Evolutionary conservation across 139 green algal species (phyloP), one percentile per base, ranked within the genome.

Genomic region (Coelastrella sp.): DNA sequence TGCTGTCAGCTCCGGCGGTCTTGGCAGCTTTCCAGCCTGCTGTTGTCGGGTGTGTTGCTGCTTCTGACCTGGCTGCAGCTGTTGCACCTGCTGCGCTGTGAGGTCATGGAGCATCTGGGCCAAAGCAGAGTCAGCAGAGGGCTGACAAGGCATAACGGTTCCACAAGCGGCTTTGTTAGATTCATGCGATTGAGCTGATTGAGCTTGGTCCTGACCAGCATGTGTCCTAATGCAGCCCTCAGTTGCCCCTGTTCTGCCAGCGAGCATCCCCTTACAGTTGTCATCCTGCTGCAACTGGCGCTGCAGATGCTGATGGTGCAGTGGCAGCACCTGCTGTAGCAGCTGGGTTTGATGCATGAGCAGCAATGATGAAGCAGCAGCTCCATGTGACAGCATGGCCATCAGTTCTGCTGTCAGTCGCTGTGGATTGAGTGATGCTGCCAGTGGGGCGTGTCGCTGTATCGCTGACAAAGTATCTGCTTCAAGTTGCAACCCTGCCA

Each of bases 281-380:
- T 4, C n/a, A 41, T 62, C 6, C 34, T 84, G 60, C 60, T 76
- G 78, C 78, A 66, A 40, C 40, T 53, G 60, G 7, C 25, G 60
- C 40, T 76, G 60, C 35, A 45, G 35, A 35, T 83, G 45, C 57
- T 25, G 27, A 7, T 35, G 9, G 25, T 84, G 78, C 60, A 76
- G 15, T 27, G 78, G 78, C 78, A 84, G 40, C 40, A 84, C 21
- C 19, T 76, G 78, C 40, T 37, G 27, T 27, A 84, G 23, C 8
- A 84, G 60, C 60, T 75, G 60, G 2, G 62, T 74, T 43, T 76
- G 78, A 41, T 74, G 53, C 60, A 84, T n/a, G 48, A 84, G 60
- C 35, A 5, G 25, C 9, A 84, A 30, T 0, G 78, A 74, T 8
- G 78, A 23, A n/a, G 78, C 78, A 27, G 78, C 78, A 37, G 59